Conservation (phyloP, 2,329 filamentous ascomycete species). For the Botrytis elliptica region DNA sequence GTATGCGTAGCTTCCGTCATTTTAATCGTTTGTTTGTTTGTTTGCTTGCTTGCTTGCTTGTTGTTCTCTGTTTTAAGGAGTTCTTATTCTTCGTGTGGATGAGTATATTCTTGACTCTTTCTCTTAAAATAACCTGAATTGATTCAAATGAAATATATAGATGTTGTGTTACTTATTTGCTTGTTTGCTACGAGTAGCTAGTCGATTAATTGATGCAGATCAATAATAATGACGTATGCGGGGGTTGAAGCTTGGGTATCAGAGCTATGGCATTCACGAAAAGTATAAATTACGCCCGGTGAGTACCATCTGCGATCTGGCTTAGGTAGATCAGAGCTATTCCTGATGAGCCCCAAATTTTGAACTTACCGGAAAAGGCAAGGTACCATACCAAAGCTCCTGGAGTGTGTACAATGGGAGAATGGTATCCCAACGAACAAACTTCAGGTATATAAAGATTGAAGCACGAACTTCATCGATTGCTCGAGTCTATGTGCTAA, state of each 20-base stretch:
- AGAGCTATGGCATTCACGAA: not conserved
- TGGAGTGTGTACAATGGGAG: not conserved
- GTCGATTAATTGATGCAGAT: not conserved
- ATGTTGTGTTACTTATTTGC: not conserved
- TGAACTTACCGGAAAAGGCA: not conserved
- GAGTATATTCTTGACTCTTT: not conserved
- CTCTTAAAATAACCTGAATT: not conserved
- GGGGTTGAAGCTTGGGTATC: not conserved
- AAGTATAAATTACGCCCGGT: not conserved
- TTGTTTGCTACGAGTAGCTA: not conserved
- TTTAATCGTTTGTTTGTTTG: not conserved
- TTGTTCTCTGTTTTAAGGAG: not conserved
- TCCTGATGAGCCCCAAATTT: not conserved
- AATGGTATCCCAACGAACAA: not conserved
- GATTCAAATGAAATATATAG: not conserved
- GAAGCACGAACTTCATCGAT: not conserved
- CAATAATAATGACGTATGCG: constrained; percentile 11
- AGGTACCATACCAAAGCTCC: not conserved
- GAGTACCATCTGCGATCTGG: not conserved
- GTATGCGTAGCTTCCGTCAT: constrained; percentile 29
- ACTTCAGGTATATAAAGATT: not conserved
- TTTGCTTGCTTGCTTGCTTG: not conserved
- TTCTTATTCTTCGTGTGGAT: not conserved
- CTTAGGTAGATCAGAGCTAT: not conserved
- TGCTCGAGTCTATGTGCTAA: not conserved